These are phyloP conservation scores for bread wheat (Triticum aestivum) DNA, from an alignment of 176 grass and related monocot species.

Conservation along the genomic window DNA sequence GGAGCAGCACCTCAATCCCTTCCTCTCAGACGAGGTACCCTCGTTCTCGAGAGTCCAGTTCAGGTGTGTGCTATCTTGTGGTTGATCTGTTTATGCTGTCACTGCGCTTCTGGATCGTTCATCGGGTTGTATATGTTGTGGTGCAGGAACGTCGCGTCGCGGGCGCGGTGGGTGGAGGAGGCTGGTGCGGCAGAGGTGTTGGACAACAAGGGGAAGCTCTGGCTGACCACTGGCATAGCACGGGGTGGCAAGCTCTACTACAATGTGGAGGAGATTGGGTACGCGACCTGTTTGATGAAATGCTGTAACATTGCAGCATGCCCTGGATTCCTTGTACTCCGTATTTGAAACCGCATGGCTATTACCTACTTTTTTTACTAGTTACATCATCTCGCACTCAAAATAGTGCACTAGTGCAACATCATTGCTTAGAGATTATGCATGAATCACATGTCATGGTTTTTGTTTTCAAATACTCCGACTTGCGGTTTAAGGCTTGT, in stretches of 20 bases:
- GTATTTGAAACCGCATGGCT: background rate
- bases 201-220: constrained; percentile 74
- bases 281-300: constrained; percentile 37
- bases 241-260: constrained; percentile 63
- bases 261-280: constrained; percentile 88
- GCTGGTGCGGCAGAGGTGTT: constrained; percentile 60
- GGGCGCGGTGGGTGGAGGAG: constrained; percentile 63
- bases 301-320: background rate
- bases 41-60: constrained; percentile 21
- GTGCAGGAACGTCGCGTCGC: constrained; percentile 53
- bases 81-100: background rate
- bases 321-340: background rate
- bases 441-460: background rate
- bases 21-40: constrained; percentile 18
- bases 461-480: background rate
- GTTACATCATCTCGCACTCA: background rate
- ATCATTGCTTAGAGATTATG: background rate
- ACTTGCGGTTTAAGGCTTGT: background rate
- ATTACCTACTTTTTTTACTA: background rate
- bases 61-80: constrained; percentile 15
- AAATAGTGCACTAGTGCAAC: background rate
- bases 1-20: constrained; percentile 58
- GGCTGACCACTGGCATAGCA: constrained; percentile 63
- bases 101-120: background rate
- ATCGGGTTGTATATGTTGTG: background rate